phyloP scores from a whole-genome alignment of 208 protist species.

The Acanthamoeba triangularis region DNA sequence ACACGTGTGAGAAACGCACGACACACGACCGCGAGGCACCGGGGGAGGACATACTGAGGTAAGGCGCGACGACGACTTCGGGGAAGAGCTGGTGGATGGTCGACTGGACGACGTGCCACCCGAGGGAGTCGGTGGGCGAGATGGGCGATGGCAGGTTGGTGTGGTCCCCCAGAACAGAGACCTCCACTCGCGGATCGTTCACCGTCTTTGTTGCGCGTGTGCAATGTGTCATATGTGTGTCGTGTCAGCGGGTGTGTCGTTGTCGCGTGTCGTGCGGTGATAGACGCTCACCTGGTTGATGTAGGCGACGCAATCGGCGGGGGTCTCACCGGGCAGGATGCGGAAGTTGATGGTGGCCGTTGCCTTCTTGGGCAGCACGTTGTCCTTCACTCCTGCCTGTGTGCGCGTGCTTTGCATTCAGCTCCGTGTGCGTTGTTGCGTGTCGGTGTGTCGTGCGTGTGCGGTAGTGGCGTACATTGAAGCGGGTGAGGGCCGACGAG shows the following conservation, averaged over 20 bases:
- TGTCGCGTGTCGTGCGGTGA: not conserved
- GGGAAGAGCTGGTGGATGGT: slow-evolving; percentile 32
- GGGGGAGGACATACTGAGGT: not conserved
- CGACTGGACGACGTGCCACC: not conserved
- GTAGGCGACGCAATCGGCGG: slow-evolving; percentile 1
- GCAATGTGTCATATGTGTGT: not conserved
- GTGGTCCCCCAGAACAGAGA: slow-evolving; percentile 18
- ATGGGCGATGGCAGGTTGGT: slow-evolving; percentile 70
- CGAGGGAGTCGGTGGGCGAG: not conserved
- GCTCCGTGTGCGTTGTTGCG: no score
- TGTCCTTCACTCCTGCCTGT: slow-evolving; percentile 76
- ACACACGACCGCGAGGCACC: not conserved
- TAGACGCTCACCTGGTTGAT: not conserved
- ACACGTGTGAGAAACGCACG: not conserved
- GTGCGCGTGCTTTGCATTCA: not conserved
- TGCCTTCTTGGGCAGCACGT: slow-evolving; percentile 71
- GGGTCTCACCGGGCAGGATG: slow-evolving; percentile 72
- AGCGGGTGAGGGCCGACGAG: not conserved
- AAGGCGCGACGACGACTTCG: slow-evolving; percentile 33
- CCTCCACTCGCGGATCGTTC: slow-evolving; percentile 63
- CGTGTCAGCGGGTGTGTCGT: not conserved
- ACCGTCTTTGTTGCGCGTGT: not conserved
- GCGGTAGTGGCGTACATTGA: not conserved
- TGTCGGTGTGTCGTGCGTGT: no score
- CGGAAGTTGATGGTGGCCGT: slow-evolving; percentile 79